Base-by-base conservation (phyloP, 495 filamentous ascomycete species). In the Sabuloglossum arenarium region DNA sequence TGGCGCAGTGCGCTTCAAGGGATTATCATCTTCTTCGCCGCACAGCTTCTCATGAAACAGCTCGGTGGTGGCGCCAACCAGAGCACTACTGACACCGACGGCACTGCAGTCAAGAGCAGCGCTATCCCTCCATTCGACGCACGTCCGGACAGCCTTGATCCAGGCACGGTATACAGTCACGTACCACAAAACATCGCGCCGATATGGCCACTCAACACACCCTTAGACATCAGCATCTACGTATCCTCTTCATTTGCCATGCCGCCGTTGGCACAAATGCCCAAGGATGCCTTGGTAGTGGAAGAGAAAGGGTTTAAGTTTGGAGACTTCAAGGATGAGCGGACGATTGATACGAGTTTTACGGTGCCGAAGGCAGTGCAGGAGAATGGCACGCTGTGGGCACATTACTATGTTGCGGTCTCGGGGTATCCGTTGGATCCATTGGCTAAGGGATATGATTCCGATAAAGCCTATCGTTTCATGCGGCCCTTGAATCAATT, bases 381-480 rank as follows among this genome's bases (percentile, higher is more conserved):
- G 68, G 77, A 87, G 56, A 97, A 97, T 65, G 89, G 86, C 32
- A 95, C 91, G 0, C 73, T 97, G 12, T 98, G 85, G 79, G 88
- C 83, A 6, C 91, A 98, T 66, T 90, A 95, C 62, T 94, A 86
- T 61, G 71, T 98, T 58, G 85, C 77, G 10, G 74, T 90, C 46
- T 73, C 81, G 6, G 90, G 88, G 14, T 71, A 75, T 49, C 69
- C 75, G 24, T 66, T 94, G 24, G 93, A 97, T 62, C 91, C 91
- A 1, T 70, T 73, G 4, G 74, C 77, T 25, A 72, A 74, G 19
- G 73, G 71, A 50, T 98, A 85, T 66, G 85, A 91, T 63, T 68
- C 77, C 0, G 72, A 72, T 1, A 80, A 77, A 49, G 88, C 91
- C 4, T 84, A 85, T 58, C 83, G 94, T 65, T 94, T 93, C 64